Evolutionary conservation across 202 grass and related monocot species (phyloP), one percentile per base, ranked within the genome.

Genomic region (Zizania palustris): DNA sequence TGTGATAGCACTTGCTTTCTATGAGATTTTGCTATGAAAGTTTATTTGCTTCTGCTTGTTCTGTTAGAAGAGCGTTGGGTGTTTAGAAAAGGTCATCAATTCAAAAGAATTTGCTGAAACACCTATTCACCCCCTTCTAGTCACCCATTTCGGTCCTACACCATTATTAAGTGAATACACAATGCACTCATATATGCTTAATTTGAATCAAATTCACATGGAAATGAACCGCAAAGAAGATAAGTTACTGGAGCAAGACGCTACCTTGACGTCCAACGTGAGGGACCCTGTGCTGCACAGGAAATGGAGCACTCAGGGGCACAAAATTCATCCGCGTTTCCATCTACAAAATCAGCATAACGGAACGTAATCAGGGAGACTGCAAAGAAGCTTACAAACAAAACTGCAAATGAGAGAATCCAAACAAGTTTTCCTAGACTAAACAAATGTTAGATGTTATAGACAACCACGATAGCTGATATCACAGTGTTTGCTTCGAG

Each of bases 201-300:
- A 55, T 63, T 9, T 48, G 16, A 60, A 28, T 49, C 20, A 20
- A 51, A 50, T 53, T 7, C 4, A 40, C 33, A 10, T 41, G 4
- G 14, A 68, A 48, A 76, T 51, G 6, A 73, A 14, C 8, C n/a
- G 12, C n/a, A 67, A 3, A 50, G 20, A 69, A 39, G 20, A 22
- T 16, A 63, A 11, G 4, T 45, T 57, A 53, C 28, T 39, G 33
- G 7, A 83, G 75, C 11, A 54, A 58, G 68, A 45, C 8, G 63
- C 40, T 37, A 95, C 92, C 86, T 92, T 96, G 84, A 96, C 87
- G 20, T 92, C 70, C 74, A 92, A 63, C 0, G 86, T 83, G 60
- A 89, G 19, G 45, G 89, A 85, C 36, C n/a, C 67, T 89, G 62
- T 92, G 86, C 34, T 68, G 60, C 61, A 92, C 86, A 16, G 89